phyloP scores from a whole-genome alignment of 805 yeast genomes.

The Sugiyamaella smithiae region DNA sequence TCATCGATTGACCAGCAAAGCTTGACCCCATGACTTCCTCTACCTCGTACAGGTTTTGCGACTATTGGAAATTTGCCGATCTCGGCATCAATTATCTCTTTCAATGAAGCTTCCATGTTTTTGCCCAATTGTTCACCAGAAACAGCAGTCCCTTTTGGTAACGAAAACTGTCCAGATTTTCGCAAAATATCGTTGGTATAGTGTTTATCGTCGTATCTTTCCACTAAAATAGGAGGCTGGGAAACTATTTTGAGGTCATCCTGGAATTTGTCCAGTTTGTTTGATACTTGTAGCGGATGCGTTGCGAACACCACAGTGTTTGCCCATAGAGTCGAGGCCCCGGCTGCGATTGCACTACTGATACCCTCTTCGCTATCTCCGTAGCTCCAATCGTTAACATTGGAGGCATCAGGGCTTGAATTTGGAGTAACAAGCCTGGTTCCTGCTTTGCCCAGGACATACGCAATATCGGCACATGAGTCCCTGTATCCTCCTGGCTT shows the following conservation, averaged over 20 bases:
- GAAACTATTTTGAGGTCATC: neutral
- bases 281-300: neutral
- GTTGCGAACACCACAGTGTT: neutral
- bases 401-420: neutral
- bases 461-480: conserved; percentile 2
- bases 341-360: neutral
- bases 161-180: neutral
- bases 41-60: neutral
- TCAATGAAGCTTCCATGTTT: neutral
- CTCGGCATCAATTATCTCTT: neutral
- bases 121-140: neutral
- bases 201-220: neutral
- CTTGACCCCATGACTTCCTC: conserved; percentile 1
- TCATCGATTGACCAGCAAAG: neutral
- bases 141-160: neutral
- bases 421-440: neutral
- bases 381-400: neutral
- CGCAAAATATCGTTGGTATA: neutral
- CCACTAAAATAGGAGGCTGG: neutral
- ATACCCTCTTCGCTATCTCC: neutral
- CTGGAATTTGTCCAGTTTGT: neutral
- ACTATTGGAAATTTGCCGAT: neutral
- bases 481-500: conserved; percentile 4
- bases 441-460: neutral
- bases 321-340: neutral